A percentile compares a stretch with the other conserved stretches of the same genome.
Evolutionary conservation across 768 basidiomycete species (phyloP).

Genomic region (Pleurotus giganteus): DNA sequence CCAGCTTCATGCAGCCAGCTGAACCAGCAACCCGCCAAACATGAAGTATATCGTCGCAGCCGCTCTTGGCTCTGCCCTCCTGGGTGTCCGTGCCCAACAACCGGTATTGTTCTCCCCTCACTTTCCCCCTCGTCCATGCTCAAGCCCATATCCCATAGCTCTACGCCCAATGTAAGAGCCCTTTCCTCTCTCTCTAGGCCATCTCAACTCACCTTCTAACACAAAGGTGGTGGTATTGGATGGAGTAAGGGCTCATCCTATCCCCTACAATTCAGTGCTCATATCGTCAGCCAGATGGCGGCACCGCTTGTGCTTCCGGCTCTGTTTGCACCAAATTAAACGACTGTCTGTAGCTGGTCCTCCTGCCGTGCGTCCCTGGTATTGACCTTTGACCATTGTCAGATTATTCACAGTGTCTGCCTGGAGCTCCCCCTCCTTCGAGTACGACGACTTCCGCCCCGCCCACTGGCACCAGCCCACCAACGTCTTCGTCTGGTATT

Average conservation of each 20-base stretch:
- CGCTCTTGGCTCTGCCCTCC: constrained; percentile 9
- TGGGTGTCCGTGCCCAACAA: constrained; percentile 19
- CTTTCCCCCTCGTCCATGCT: neutral
- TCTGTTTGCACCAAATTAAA: constrained; percentile 30
- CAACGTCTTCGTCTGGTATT: constrained; percentile 12
- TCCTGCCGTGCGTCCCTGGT: neutral
- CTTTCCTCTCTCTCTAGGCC: neutral
- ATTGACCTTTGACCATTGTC: neutral
- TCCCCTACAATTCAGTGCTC: too few species aligned
- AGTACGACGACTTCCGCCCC: constrained; percentile 17
- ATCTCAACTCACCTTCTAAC: neutral
- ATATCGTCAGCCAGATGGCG: too few species aligned
- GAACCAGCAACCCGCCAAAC: neutral
- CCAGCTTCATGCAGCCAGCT: neutral
- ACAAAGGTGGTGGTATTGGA: constrained; percentile 20
- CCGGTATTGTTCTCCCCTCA: constrained; percentile 13
- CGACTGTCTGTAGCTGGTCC: constrained; percentile 22
- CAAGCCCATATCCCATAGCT: neutral
- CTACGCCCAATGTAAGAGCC: constrained; percentile 20
- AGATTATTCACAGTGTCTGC: constrained; percentile 37
- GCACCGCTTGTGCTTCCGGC: constrained; percentile 21
- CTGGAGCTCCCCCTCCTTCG: constrained; percentile 24
- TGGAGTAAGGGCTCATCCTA: constrained; percentile 21
- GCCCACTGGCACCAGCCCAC: constrained; percentile 15
- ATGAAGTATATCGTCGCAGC: constrained; percentile 12